Evolutionary conservation across 192 early-diverging fungal genomes (phyloP).

Genomic region (Podila horticola): DNA sequence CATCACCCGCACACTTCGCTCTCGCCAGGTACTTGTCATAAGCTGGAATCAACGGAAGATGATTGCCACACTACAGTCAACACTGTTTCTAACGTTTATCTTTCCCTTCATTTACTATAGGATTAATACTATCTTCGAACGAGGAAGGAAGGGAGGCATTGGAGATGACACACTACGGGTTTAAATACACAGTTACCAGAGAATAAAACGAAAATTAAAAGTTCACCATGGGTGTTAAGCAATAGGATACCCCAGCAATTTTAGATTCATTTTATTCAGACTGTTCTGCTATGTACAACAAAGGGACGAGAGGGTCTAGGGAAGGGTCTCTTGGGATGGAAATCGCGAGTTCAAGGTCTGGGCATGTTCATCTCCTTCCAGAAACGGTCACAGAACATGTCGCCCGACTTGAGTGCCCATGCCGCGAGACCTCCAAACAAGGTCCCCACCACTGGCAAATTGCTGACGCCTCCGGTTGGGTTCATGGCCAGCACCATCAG

Average conservation of each 20-base stretch:
- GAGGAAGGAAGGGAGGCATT: not conserved
- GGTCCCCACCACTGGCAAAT: slow-evolving; percentile 33
- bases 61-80: not conserved
- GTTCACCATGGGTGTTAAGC: too few species aligned
- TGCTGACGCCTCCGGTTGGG: slow-evolving; percentile 29
- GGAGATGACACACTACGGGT: not conserved
- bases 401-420: slow-evolving; percentile 28
- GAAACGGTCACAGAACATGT: slow-evolving; percentile 27
- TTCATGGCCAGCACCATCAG: slow-evolving; percentile 49
- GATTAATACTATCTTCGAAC: not conserved
- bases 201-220: not conserved
- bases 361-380: slow-evolving; percentile 45
- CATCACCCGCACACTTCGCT: slow-evolving; percentile 89
- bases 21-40: slow-evolving; percentile 62
- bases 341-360: not conserved
- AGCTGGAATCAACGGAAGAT: not conserved
- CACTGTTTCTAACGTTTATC: not conserved
- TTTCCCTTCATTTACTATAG: not conserved
- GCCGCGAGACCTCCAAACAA: slow-evolving; percentile 28
- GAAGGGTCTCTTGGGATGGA: too few species aligned
- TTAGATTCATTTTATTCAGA: too few species aligned
- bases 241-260: too few species aligned
- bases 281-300: too few species aligned
- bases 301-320: too few species aligned
- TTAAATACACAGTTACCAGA: not conserved